Evolutionary conservation across 1,284 basidiomycete species (phyloP).

Genomic region (Moesziomyces globuligerus): DNA sequence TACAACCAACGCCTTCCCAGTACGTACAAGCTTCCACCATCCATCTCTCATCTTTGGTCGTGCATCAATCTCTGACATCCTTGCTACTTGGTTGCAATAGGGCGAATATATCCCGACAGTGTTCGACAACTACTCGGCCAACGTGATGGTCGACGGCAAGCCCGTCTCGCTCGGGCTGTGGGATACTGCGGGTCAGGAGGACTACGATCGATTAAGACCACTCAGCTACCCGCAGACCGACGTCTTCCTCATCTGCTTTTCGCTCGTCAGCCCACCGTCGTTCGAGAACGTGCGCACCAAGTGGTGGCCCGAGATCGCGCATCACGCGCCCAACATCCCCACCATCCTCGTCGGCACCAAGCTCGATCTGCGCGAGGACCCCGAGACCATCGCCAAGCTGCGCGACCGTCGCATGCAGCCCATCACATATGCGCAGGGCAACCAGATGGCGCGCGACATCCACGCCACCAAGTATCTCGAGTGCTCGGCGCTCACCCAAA

Average conservation of each 20-base stretch:
- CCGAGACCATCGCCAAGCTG: slow-evolving; percentile 86
- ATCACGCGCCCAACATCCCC: slow-evolving; percentile 91
- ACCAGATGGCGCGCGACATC: slow-evolving; percentile 90
- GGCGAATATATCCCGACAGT: slow-evolving; percentile 71
- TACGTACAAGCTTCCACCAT: slow-evolving; percentile 20
- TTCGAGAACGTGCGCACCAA: slow-evolving; percentile 99
- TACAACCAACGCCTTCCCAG: slow-evolving; percentile 67
- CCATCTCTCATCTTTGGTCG: not conserved
- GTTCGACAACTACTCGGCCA: slow-evolving; percentile 88
- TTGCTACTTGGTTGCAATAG: slow-evolving; percentile 9
- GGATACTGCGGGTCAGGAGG: slow-evolving; percentile 69
- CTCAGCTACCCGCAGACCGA: slow-evolving; percentile 99
- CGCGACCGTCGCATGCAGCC: slow-evolving; percentile 94
- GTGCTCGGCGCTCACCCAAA: slow-evolving; percentile 97
- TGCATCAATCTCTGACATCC: not conserved
- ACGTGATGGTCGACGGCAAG: slow-evolving; percentile 98
- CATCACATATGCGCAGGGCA: slow-evolving; percentile 89
- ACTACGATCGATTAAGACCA: slow-evolving; percentile 93
- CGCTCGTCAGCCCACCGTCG: slow-evolving; percentile 92
- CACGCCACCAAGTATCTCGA: slow-evolving; percentile 91
- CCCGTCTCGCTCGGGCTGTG: slow-evolving; percentile 96
- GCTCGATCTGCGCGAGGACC: slow-evolving; percentile 95
- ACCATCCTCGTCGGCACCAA: slow-evolving; percentile 98
- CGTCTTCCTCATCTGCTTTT: slow-evolving; percentile 99
- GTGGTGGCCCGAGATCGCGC: slow-evolving; percentile 71